Conservation (phyloP, 257 asterid species). For the Marsdenia floribunda region DNA sequence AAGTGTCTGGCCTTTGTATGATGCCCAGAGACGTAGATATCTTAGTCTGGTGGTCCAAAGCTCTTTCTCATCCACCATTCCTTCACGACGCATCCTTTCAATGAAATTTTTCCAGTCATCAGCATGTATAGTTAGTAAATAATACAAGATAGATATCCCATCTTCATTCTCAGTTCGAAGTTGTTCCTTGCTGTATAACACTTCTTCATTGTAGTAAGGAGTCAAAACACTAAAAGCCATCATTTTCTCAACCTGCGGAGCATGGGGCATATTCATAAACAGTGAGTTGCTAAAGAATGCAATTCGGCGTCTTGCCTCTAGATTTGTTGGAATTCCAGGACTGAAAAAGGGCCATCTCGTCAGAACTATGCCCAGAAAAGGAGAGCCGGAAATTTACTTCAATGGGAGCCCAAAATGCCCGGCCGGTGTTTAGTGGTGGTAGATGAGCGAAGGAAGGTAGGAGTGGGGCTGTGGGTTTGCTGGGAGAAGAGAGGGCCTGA, state of each 20-base stretch:
- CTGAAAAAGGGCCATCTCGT: no score
- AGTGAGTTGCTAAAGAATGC: conserved; percentile 98
- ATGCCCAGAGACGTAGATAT: conserved; percentile 96
- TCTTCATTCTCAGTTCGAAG: conserved; percentile 98
- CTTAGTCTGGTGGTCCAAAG: conserved; percentile 70
- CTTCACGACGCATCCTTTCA: conserved; percentile 89
- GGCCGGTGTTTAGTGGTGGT: no score
- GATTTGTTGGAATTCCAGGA: conserved; percentile 83
- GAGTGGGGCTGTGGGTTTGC: no score
- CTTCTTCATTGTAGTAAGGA: conserved; percentile 96
- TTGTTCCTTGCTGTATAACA: conserved; percentile 78
- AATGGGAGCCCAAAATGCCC: no score
- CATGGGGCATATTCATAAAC: conserved; percentile 99
- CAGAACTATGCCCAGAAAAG: no score
- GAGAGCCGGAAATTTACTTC: no score
- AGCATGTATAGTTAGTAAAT: conserved; percentile 88
- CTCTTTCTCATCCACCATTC: conserved; percentile 70
- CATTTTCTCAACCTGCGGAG: conserved; percentile 99
- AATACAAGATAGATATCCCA: conserved; percentile 89
- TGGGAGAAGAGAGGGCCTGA: no score
- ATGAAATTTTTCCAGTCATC: conserved; percentile 93
- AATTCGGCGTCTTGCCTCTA: conserved; percentile 96
- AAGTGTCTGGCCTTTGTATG: conserved; percentile 96
- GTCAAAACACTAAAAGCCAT: conserved; percentile 96
- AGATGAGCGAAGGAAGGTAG: no score